A percentile compares a stretch with the other conserved stretches of the same genome.
phyloP scores from a whole-genome alignment of 1,284 basidiomycete genomes.

The Apiotrichum akiyoshidainum region DNA sequence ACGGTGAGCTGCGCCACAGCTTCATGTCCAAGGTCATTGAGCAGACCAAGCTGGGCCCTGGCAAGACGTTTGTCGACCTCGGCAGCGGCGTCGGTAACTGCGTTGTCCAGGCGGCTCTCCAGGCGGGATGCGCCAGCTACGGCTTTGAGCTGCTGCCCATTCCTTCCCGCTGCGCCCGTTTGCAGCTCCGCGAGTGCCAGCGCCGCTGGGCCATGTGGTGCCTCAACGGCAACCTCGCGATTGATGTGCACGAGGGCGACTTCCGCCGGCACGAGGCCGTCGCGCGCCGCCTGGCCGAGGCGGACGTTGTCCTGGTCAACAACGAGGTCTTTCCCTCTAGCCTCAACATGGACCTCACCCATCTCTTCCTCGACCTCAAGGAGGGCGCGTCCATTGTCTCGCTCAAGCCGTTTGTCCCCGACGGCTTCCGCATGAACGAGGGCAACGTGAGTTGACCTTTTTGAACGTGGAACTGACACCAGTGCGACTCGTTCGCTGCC shows the following conservation, averaged over 20 bases:
- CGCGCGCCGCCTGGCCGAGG: conserved; percentile 47
- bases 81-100: conserved; percentile 59
- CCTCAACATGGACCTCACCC: conserved; percentile 55
- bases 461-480: not conserved
- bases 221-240: conserved; percentile 49
- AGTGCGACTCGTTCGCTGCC: conserved; percentile 48
- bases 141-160: conserved; percentile 57
- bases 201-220: conserved; percentile 56
- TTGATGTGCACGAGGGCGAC: conserved; percentile 54
- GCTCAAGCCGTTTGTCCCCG: conserved; percentile 56
- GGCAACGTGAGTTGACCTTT: conserved; percentile 40
- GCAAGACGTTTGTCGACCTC: conserved; percentile 54
- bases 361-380: conserved; percentile 58
- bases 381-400: conserved; percentile 56
- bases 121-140: conserved; percentile 53
- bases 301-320: conserved; percentile 59
- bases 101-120: conserved; percentile 56
- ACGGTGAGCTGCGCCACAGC: conserved; percentile 48
- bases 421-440: conserved; percentile 55
- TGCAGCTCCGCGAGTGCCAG: conserved; percentile 54
- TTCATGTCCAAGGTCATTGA: conserved; percentile 49
- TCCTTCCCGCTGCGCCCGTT: conserved; percentile 52
- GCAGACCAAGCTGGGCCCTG: conserved; percentile 40
- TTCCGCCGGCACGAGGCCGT: conserved; percentile 50
- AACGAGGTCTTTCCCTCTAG: conserved; percentile 57